Percentiles rank a stretch among this genome's conserved stretches.
Conservation (phyloP, 331 rosid genomes). For the Prunus yedoensis region DNA sequence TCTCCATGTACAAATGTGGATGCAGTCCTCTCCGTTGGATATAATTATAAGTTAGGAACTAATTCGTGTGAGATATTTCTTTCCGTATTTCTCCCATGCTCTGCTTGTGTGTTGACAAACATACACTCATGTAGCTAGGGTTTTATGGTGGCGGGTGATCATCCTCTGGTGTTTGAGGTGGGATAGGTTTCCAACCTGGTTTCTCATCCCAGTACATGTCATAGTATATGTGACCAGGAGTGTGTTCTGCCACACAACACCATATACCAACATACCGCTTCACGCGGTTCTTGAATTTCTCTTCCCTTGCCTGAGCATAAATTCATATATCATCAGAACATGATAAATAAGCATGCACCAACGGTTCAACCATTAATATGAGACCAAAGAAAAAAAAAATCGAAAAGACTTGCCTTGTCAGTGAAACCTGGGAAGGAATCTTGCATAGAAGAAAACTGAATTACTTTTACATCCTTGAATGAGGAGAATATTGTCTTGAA, state of each 20-base stretch:
- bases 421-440: conserved; percentile 72
- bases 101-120: conserved; percentile 2
- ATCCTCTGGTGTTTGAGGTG: conserved; percentile 77
- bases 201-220: conserved; percentile 99
- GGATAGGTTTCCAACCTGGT: conserved; percentile 84
- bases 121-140: background rate
- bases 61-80: background rate
- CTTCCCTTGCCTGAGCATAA: conserved; percentile 58
- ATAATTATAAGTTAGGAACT: background rate
- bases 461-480: conserved; percentile 82
- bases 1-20: conserved; percentile 2
- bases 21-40: background rate
- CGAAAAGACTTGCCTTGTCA: conserved; percentile 55
- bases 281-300: conserved; percentile 68
- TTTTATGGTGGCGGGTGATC: conserved; percentile 83
- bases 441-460: conserved; percentile 90
- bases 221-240: conserved; percentile 87
- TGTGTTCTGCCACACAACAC: conserved; percentile 80
- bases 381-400: background rate
- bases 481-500: conserved; percentile 61
- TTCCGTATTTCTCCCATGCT: background rate
- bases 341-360: background rate
- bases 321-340: conserved; percentile 15
- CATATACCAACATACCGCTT: conserved; percentile 87
- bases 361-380: background rate